Evolutionary conservation across 2,329 filamentous ascomycete genomes (phyloP), one percentile per base, ranked within the genome.

Genomic region (Fusarium siculi): DNA sequence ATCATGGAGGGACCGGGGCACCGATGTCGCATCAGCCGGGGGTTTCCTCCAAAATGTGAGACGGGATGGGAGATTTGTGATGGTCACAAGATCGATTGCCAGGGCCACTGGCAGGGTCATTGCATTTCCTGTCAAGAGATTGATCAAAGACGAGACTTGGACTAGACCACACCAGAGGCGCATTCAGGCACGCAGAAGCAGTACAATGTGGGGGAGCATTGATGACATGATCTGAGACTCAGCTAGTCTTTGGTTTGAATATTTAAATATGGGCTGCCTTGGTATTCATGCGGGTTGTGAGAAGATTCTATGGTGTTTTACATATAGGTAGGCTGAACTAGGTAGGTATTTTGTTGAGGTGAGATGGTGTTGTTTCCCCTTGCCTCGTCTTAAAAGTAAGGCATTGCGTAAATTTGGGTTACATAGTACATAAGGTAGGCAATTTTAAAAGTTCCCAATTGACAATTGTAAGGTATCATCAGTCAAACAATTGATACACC

Each of bases 31-130:
- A 76, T 72, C 62, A 63, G 49, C 59, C 62, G 53, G 67, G 56
- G 67, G 74, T 49, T 68, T 73, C 68, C 49, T 40, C n/a, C 28
- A 18, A 36, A 73, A 67, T 52, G 73, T 66, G 72, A 75, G 68
- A 70, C 72, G 62, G 54, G 73, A 77, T 75, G 74, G 75, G 66
- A 76, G 74, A 70, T 63, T 72, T 65, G 58, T 68, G 46, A 69
- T 69, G 75, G 75, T 77, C 75, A 77, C 75, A 77, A 77, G 75
- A 77, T 77, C 75, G 57, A 77, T 68, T 76, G 60, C 65, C 62
- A 63, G 72, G 74, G 70, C 62, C 63, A 49, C 57, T 46, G 56
- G 40, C 66, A 54, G 42, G 65, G 49, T 66, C 30, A n/a, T 61
- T 63, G 70, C 61, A 65, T 58, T 58, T 65, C 34, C 40, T 25